Evolutionary conservation across 306 rosid genomes (phyloP).

Genomic region (Vicia sativa): DNA sequence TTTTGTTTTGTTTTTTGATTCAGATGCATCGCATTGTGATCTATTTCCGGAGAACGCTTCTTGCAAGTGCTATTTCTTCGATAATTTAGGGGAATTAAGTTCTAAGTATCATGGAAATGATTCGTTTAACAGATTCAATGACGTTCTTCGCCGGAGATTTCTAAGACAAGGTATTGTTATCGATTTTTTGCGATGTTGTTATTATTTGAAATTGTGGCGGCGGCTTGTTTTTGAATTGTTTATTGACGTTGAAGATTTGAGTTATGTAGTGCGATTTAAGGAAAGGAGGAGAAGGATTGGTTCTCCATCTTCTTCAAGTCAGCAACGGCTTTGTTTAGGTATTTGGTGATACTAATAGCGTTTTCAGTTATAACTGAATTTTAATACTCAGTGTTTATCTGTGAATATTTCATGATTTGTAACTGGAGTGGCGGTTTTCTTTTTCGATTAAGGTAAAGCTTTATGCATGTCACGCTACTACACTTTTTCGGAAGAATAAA

Average conservation of each 20-base stretch:
- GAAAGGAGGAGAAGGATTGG: conserved; percentile 61
- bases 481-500: neutral
- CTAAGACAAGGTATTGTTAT: conserved; percentile 73
- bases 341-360: neutral
- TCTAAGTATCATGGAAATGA: conserved; percentile 46
- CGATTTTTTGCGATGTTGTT: neutral
- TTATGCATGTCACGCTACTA: conserved; percentile 21
- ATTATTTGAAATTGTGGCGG: neutral
- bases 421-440: conserved; percentile 16
- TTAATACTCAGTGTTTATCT: too few species aligned
- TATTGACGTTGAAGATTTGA: conserved; percentile 23
- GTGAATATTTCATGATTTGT: conserved; percentile 3
- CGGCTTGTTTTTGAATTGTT: neutral
- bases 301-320: conserved; percentile 47
- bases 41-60: conserved; percentile 69
- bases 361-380: neutral
- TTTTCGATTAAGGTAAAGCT: neutral
- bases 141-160: conserved; percentile 85
- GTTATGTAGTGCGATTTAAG: conserved; percentile 64
- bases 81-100: conserved; percentile 58
- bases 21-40: conserved; percentile 73
- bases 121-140: conserved; percentile 65
- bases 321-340: conserved; percentile 58
- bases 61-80: conserved; percentile 92
- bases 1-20: conserved; percentile 19